phyloP scores from a whole-genome alignment of 148 eudicot species.

The Persicaria tinctoria region DNA sequence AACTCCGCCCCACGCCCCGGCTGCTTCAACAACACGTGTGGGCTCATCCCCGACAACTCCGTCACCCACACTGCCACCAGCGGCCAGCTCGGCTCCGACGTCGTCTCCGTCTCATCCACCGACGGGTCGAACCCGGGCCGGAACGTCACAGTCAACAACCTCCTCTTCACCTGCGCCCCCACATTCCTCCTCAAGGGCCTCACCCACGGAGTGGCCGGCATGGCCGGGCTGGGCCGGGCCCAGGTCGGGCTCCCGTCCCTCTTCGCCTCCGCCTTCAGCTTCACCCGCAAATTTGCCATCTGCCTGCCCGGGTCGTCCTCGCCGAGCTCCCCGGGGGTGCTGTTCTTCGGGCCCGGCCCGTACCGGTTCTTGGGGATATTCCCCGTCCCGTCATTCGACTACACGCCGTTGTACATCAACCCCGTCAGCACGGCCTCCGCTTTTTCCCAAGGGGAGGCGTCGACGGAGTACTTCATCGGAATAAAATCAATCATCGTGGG shows the following conservation, averaged over 20 bases:
- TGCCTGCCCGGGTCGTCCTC: constrained; percentile 30
- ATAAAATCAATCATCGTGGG: constrained; percentile 35
- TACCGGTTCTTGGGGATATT: constrained; percentile 26
- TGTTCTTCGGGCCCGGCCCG: constrained; percentile 54
- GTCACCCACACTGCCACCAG: constrained; percentile 23
- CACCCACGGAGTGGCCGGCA: constrained; percentile 37
- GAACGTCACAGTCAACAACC: constrained; percentile 16
- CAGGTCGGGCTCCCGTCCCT: constrained; percentile 39
- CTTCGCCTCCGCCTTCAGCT: constrained; percentile 33
- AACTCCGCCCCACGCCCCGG: constrained; percentile 29
- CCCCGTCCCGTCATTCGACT: constrained; percentile 21
- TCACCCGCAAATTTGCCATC: constrained; percentile 43
- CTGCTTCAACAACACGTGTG: constrained; percentile 60
- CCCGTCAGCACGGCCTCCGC: constrained; percentile 47
- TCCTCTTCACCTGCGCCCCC: constrained; percentile 42
- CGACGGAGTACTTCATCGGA: constrained; percentile 54
- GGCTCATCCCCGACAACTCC: constrained; percentile 40
- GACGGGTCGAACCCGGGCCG: constrained; percentile 38
- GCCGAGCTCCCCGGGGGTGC: constrained; percentile 23
- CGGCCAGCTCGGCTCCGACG: constrained; percentile 41
- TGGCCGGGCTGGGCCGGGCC: constrained; percentile 54
- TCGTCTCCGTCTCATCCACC: constrained; percentile 35
- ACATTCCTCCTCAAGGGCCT: constrained; percentile 31
- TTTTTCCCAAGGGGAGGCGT: constrained; percentile 40
- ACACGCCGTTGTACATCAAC: constrained; percentile 44